These are phyloP conservation scores for Teratosphaeria epicoccoides DNA, from an alignment of 2,329 filamentous ascomycete genomes.

Conservation along the genomic window DNA sequence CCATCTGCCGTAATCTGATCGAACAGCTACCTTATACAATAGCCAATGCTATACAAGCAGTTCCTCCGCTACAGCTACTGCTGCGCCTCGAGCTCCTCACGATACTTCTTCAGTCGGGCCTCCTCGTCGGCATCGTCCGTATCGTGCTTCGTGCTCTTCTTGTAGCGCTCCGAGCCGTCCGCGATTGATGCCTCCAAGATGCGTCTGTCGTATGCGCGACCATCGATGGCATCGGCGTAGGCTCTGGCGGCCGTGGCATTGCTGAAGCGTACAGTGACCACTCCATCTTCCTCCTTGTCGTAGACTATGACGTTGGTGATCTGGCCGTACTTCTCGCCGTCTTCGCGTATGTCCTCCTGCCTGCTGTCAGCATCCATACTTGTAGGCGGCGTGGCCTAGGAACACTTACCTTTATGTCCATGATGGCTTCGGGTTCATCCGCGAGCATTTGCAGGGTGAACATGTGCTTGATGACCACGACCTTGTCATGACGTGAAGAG, in stretches of 20 bases:
- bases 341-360: constrained; percentile 73
- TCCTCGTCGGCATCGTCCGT: constrained; percentile 11
- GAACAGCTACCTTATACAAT: not conserved
- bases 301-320: constrained; percentile 89
- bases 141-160: constrained; percentile 44
- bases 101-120: constrained; percentile 16
- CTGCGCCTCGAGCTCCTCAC: constrained; percentile 15
- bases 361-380: not conserved
- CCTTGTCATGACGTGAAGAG: constrained; percentile 57
- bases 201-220: constrained; percentile 65
- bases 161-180: constrained; percentile 58
- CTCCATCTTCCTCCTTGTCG: constrained; percentile 72
- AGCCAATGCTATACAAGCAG: not conserved
- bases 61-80: not conserved
- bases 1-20: not conserved
- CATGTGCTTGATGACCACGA: constrained; percentile 84
- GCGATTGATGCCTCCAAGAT: constrained; percentile 50
- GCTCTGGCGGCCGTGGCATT: constrained; percentile 58
- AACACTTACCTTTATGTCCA: constrained; percentile 63
- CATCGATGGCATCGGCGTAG: constrained; percentile 63
- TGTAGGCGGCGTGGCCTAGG: not conserved
- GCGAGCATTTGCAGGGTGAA: constrained; percentile 79
- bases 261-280: constrained; percentile 75
- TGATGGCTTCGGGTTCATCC: constrained; percentile 68
- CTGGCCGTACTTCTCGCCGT: constrained; percentile 73